phyloP scores from a whole-genome alignment of 805 yeast species.

The Suhomyces faveliae region DNA sequence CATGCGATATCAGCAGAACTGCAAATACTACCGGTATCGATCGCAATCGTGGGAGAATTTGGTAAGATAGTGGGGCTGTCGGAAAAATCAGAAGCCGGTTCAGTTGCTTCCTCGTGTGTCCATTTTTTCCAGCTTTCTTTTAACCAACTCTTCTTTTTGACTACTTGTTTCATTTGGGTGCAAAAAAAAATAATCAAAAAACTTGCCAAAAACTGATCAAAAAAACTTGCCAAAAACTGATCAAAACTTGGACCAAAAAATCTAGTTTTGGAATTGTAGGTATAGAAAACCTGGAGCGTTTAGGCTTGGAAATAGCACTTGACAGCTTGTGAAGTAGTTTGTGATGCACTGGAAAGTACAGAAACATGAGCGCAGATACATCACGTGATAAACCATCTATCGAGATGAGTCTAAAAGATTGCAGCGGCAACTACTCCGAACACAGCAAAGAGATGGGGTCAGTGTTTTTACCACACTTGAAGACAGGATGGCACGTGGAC shows the following conservation, averaged over 20 bases:
- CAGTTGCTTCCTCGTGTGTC: background rate
- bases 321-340: too few species aligned
- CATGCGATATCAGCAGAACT: background rate
- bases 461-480: constrained; percentile 75
- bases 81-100: background rate
- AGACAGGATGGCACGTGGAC: constrained; percentile 95
- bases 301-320: too few species aligned
- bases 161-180: constrained; percentile 1
- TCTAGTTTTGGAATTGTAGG: too few species aligned
- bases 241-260: too few species aligned
- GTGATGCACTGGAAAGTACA: background rate
- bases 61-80: background rate
- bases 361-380: background rate
- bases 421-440: background rate
- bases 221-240: too few species aligned
- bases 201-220: too few species aligned
- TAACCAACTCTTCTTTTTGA: background rate
- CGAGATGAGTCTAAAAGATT: background rate
- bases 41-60: too few species aligned
- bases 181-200: background rate
- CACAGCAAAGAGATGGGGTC: constrained; percentile 61
- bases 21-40: background rate
- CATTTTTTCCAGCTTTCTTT: background rate
- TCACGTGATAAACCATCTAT: background rate
- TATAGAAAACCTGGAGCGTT: too few species aligned